Evolutionary conservation across 2,329 filamentous ascomycete genomes (phyloP), one percentile per base, ranked within the genome.

Genomic region (Xylaria sp.): DNA sequence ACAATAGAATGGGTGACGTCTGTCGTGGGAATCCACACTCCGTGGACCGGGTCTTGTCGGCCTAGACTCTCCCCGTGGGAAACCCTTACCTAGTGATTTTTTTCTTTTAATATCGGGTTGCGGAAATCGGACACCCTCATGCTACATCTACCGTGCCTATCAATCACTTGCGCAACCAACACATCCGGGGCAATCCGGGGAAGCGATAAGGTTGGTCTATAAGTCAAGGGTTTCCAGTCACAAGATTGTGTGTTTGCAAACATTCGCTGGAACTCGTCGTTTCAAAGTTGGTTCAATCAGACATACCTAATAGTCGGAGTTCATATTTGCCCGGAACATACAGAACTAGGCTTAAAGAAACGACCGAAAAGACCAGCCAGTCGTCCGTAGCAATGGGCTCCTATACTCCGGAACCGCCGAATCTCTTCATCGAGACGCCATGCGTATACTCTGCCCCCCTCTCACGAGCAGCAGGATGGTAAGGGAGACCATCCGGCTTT

Each of bases 381-480:
- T 13, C 29, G 11, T 34, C 29, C 18, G n/a, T 26, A 53, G 66
- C 39, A 50, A 79, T 78, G 76, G 75, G 73, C 43, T 78, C 76
- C 19, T 67, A 74, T 40, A 62, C 63, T 8, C 59, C 68, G 20
- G 72, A 75, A 20, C 66, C 70, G 17, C 75, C 71, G 57, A 69
- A 75, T 47, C 86, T 89, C 51, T 92, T 88, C 87, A 81, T 85
- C 56, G 76, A 87, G 68, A 92, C 90, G 17, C 89, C 90, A 21
- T 79, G 90, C 56, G 78, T 90, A 54, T 82, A 85, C 65, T 91
- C 86, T 2, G 76, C 80, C 46, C 76, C 83, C 13, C 78, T 92
- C 37, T 91, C 88, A 40, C 80, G 84, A 59, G 79, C 80, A 59
- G 87, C 88, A 61, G 89, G 89, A 71, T 92, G 89, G 87, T 90